Evolutionary conservation across 1,284 basidiomycete species (phyloP).

Genomic region (Apiotrichum mycotoxinovorans): DNA sequence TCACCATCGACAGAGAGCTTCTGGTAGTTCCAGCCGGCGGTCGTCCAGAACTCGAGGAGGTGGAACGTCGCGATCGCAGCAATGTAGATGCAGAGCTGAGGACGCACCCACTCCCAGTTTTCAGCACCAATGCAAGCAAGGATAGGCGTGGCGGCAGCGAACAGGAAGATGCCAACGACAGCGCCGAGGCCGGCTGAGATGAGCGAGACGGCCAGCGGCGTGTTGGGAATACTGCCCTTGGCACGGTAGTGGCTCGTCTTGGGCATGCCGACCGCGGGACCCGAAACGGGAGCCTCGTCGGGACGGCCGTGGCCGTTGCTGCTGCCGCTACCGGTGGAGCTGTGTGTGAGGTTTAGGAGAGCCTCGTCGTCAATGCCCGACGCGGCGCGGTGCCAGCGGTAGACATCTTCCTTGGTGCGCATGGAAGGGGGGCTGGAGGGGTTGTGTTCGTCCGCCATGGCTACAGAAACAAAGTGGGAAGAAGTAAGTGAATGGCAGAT

Average conservation of each 20-base stretch:
- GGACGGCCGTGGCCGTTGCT: not conserved
- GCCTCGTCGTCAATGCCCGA: not conserved
- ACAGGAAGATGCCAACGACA: conserved; percentile 41
- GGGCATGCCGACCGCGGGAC: conserved; percentile 8
- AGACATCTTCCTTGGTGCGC: not conserved
- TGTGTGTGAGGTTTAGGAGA: not conserved
- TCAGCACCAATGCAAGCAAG: conserved; percentile 17
- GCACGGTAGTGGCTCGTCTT: conserved; percentile 31
- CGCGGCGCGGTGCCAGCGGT: not conserved
- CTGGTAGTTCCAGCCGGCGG: conserved; percentile 89
- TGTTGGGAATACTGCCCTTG: conserved; percentile 72
- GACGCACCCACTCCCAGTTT: conserved; percentile 62
- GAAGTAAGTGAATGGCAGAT: not conserved
- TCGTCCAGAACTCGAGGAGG: conserved; percentile 90
- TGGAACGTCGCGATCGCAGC: conserved; percentile 82
- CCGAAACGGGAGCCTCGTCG: not conserved
- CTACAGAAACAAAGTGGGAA: not conserved
- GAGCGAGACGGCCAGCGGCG: conserved; percentile 66
- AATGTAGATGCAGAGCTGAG: conserved; percentile 76
- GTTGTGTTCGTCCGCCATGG: not conserved
- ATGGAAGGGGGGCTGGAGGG: not conserved
- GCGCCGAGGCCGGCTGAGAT: conserved; percentile 72
- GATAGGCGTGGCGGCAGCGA: conserved; percentile 54
- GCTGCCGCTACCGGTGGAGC: not conserved
- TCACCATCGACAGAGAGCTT: conserved; percentile 90